A percentile compares a stretch with the other conserved stretches of the same genome.
phyloP scores from a whole-genome alignment of 164 flowering plant species.

The Chimonanthus praecox region DNA sequence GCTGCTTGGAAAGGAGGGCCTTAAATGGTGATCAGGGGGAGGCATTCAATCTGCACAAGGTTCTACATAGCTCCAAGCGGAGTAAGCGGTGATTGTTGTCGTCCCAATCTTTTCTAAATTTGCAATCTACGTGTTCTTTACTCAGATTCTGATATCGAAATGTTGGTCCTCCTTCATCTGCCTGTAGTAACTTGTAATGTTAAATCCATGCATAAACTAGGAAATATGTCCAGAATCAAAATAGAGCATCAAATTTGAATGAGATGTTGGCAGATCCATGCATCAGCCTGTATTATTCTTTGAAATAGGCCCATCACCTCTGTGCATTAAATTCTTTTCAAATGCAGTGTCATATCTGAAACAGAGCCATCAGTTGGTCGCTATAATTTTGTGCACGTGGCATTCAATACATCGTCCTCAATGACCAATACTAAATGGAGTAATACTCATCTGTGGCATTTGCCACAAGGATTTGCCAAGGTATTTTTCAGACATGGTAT shows the following conservation, averaged over 20 bases:
- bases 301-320: background rate
- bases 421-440: too few relatives aligned
- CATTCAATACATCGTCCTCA: too few relatives aligned
- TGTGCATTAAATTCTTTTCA: background rate
- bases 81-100: slow-evolving; percentile 6
- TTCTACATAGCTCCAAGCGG: slow-evolving; percentile 30
- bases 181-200: background rate
- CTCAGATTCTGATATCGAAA: background rate
- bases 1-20: slow-evolving; percentile 70
- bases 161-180: background rate
- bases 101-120: background rate
- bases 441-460: too few relatives aligned
- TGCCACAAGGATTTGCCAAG: too few relatives aligned
- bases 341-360: too few relatives aligned
- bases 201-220: background rate
- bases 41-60: slow-evolving; percentile 63
- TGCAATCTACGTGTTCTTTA: background rate
- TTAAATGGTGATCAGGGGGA: slow-evolving; percentile 89
- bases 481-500: too few relatives aligned
- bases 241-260: background rate
- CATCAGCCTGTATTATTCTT: background rate
- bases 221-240: background rate
- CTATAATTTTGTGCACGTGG: too few relatives aligned
- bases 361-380: too few relatives aligned
- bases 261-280: background rate